Conservation (phyloP, 345 rosid species). For the Salix brachista region DNA sequence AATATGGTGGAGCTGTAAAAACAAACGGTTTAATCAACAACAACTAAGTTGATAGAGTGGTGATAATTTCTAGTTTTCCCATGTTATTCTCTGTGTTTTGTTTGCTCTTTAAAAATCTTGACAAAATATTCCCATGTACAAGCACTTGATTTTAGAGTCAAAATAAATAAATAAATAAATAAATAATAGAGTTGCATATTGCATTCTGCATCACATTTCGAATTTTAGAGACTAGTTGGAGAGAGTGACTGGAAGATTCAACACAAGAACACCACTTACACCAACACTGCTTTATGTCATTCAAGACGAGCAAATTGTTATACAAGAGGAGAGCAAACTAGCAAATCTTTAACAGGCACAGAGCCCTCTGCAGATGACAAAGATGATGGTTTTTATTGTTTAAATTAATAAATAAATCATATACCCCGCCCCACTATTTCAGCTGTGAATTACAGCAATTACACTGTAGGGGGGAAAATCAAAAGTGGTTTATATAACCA, state of each 20-base stretch:
- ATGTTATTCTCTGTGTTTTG: no score
- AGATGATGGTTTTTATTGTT: not conserved
- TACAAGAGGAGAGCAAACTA: not conserved
- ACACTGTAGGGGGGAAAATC: not conserved
- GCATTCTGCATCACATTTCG: no score
- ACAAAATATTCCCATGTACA: no score
- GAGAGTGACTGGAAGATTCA: not conserved
- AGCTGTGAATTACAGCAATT: constrained; percentile 2
- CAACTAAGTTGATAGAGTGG: no score
- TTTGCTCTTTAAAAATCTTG: no score
- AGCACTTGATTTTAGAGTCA: no score
- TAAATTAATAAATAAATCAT: constrained; percentile 21
- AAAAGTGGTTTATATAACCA: not conserved
- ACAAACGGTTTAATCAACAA: no score
- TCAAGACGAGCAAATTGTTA: constrained; percentile 6
- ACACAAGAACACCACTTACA: not conserved
- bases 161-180: no score
- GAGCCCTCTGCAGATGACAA: constrained; percentile 1
- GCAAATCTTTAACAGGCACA: constrained; percentile 1
- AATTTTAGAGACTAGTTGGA: not conserved
- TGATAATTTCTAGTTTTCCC: no score
- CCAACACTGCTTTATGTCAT: not conserved
- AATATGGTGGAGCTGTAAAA: no score
- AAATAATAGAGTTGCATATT: no score
- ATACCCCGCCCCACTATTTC: constrained; percentile 9